Conservation (phyloP, 2,329 filamentous ascomycete species). For the Atkinsonella texensis region DNA sequence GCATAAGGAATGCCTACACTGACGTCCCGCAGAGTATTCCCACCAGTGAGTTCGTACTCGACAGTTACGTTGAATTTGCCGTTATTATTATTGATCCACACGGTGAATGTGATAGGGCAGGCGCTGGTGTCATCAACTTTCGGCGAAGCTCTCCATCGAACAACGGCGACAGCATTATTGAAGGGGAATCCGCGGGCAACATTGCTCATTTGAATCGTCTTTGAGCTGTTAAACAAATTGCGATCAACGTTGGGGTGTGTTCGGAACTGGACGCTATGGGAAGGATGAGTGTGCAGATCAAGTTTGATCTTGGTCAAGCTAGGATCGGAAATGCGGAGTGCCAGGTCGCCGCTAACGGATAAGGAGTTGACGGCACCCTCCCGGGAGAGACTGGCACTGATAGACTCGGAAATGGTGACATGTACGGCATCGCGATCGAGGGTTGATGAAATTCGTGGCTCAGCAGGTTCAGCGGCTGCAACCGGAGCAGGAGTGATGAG, state of each 20-base stretch:
- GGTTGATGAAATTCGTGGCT: slow-evolving; percentile 50
- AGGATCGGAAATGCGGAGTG: slow-evolving; percentile 79
- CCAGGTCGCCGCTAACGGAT: slow-evolving; percentile 82
- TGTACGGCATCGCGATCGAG: slow-evolving; percentile 77
- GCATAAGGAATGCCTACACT: slow-evolving; percentile 78
- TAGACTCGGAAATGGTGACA: slow-evolving; percentile 77
- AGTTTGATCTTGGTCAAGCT: slow-evolving; percentile 88
- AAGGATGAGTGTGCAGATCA: slow-evolving; percentile 61
- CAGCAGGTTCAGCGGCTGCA: slow-evolving; percentile 37
- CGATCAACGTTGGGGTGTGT: slow-evolving; percentile 97
- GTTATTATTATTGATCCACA: slow-evolving; percentile 89
- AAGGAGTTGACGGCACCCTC: slow-evolving; percentile 82
- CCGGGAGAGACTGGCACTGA: slow-evolving; percentile 76
- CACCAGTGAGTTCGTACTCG: slow-evolving; percentile 85
- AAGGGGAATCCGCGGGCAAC: slow-evolving; percentile 78
- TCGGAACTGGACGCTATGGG: slow-evolving; percentile 79
- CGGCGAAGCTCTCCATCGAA: slow-evolving; percentile 82
- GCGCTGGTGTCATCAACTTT: slow-evolving; percentile 69
- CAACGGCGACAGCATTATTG: slow-evolving; percentile 84
- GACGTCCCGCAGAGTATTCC: slow-evolving; percentile 70
- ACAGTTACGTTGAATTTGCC: slow-evolving; percentile 82
- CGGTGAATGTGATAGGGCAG: slow-evolving; percentile 89
- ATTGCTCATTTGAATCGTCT: slow-evolving; percentile 83
- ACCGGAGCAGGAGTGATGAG: slow-evolving; percentile 48
- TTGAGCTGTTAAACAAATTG: slow-evolving; percentile 68